Evolutionary conservation across 1,284 basidiomycete species (phyloP).

Genomic region (Leucocoprinus gongylophorus): DNA sequence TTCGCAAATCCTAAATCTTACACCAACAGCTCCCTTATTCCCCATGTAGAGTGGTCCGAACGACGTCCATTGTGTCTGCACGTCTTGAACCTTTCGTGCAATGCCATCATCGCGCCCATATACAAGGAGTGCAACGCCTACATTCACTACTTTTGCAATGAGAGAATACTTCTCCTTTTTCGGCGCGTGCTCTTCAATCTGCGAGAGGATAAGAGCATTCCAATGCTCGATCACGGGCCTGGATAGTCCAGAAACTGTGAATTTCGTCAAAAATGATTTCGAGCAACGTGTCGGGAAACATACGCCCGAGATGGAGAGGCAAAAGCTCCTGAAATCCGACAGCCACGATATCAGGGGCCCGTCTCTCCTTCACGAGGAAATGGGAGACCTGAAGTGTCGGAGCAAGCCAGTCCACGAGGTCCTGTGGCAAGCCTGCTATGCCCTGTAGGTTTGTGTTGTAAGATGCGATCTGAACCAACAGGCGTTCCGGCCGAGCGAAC

Average conservation of each 20-base stretch:
- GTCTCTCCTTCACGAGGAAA: constrained; percentile 53
- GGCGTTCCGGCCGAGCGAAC: constrained; percentile 25
- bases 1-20: constrained; percentile 68
- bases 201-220: constrained; percentile 55
- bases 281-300: constrained; percentile 26
- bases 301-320: constrained; percentile 75
- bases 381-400: constrained; percentile 70
- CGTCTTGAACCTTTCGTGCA: constrained; percentile 53
- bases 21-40: constrained; percentile 93
- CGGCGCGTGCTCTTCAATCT: constrained; percentile 63
- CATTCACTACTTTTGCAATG: constrained; percentile 69
- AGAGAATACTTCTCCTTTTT: constrained; percentile 65
- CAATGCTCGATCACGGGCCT: constrained; percentile 54
- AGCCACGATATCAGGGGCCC: constrained; percentile 76
- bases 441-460: constrained; percentile 85
- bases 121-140: constrained; percentile 73
- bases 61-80: constrained; percentile 72
- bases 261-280: background rate
- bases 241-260: constrained; percentile 56
- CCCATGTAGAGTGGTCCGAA: constrained; percentile 78
- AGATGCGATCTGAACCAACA: constrained; percentile 74
- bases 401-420: constrained; percentile 77
- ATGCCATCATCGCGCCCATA: constrained; percentile 70
- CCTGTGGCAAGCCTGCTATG: constrained; percentile 61
- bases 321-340: constrained; percentile 89